phyloP scores from a whole-genome alignment of 2,329 filamentous ascomycete species.

The Verruconis gallopava region DNA sequence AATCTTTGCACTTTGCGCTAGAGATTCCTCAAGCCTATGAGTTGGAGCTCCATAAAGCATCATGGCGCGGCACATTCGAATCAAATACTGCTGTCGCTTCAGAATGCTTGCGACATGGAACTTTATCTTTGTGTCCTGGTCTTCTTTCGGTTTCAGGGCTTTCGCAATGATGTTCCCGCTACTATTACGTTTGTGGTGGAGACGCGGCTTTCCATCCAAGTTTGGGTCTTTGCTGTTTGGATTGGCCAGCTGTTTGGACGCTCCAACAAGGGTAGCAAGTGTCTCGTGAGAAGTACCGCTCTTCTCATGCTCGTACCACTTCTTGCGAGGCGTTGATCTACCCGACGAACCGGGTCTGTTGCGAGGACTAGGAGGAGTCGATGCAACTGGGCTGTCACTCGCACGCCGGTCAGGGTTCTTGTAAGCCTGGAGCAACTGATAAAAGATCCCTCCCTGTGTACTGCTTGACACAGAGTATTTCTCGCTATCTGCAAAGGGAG shows the following conservation, averaged over 20 bases:
- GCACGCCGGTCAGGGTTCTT: conserved; percentile 13
- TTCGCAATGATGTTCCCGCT: conserved; percentile 24
- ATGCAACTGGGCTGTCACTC: background rate
- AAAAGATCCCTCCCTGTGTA: conserved; percentile 20
- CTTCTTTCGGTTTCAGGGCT: conserved; percentile 15
- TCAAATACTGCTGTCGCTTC: conserved; percentile 67
- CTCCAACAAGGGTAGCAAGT: conserved; percentile 31
- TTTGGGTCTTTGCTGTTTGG: conserved; percentile 28
- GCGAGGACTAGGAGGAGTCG: background rate
- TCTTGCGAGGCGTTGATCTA: conserved; percentile 15
- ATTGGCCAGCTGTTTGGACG: conserved; percentile 30
- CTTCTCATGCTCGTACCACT: conserved; percentile 21
- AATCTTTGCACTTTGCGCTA: conserved; percentile 79
- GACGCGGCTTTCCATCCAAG: conserved; percentile 25
- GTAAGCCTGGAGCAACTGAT: conserved; percentile 22
- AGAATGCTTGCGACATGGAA: conserved; percentile 56
- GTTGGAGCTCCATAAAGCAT: conserved; percentile 89
- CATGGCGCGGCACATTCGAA: conserved; percentile 70
- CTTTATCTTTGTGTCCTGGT: conserved; percentile 44
- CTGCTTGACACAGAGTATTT: conserved; percentile 16
- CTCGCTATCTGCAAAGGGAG: background rate
- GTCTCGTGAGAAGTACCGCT: conserved; percentile 24
- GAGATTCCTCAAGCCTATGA: conserved; percentile 81
- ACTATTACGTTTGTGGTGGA: conserved; percentile 20
- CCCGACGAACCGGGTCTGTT: conserved; percentile 10